Evolutionary conservation across 2,329 filamentous ascomycete genomes (phyloP).

Genomic region (Nannizziopsis arthrosporioides): DNA sequence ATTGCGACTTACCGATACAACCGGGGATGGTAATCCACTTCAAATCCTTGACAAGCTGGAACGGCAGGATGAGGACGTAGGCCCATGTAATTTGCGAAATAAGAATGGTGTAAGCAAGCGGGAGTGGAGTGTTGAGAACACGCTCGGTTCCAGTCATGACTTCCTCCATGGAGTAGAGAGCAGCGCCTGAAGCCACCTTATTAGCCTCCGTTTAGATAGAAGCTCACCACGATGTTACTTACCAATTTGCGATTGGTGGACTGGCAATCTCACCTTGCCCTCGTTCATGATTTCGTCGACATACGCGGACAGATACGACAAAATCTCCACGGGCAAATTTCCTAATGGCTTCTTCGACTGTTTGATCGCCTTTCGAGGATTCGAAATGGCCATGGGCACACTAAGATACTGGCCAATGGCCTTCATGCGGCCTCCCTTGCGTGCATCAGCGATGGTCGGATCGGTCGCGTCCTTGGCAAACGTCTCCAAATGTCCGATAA

Average conservation of each 20-base stretch:
- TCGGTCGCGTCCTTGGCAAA: constrained; percentile 54
- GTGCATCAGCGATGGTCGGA: constrained; percentile 24
- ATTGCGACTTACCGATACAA: constrained; percentile 40
- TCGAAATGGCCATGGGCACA: constrained; percentile 62
- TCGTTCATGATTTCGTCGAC: constrained; percentile 48
- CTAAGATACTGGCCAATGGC: constrained; percentile 60
- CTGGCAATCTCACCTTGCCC: constrained; percentile 20
- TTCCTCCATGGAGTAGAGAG: constrained; percentile 57
- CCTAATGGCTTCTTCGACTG: constrained; percentile 59
- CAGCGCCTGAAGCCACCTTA: constrained; percentile 37
- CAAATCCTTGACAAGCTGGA: constrained; percentile 58
- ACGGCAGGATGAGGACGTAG: constrained; percentile 68
- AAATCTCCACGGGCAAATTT: constrained; percentile 72
- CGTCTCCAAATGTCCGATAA: constrained; percentile 62
- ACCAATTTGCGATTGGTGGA: constrained; percentile 20
- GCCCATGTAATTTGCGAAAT: constrained; percentile 80
- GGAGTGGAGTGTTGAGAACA: constrained; percentile 69
- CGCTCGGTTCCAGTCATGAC: constrained; percentile 61
- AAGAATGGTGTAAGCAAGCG: constrained; percentile 70
- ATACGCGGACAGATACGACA: constrained; percentile 58
- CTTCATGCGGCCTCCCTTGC: constrained; percentile 48
- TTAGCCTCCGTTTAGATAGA: neutral
- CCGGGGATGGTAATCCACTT: constrained; percentile 68
- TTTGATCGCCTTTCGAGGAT: constrained; percentile 69
- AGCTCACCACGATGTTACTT: constrained; percentile 11